Evolutionary conservation across 1,284 basidiomycete genomes (phyloP), one percentile per base, ranked within the genome.

Genomic region (Marasmius oreades): DNA sequence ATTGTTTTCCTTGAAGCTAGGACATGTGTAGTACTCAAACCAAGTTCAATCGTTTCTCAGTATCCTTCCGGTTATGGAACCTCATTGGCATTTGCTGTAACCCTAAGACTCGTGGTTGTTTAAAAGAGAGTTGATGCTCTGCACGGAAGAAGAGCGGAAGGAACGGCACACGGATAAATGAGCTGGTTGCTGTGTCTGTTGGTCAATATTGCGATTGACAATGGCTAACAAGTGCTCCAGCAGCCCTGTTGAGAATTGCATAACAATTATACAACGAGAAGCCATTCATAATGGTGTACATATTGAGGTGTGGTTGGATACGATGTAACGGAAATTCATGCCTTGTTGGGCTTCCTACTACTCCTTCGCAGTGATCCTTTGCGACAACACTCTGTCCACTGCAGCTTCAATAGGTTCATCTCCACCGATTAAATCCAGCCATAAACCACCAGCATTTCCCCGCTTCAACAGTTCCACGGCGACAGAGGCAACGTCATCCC

Each of bases 361-460:
- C 37, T 59, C 57, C 51, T 48, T 59, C 36, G 54, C 54, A n/a
- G 57, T 56, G 28, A 59, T 39, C 8, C 51, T 42, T 31, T 55
- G 53, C 7, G 39, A 43, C 14, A 54, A 51, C 18, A 59, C 60
- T 10, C 47, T 39, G 6, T 61, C 57, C 16, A 61, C 55, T 6
- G 57, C 79, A 44, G 77, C 70, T 52, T 76, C 70, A 51, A 89
- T 74, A 0, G 76, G 71, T 0, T 72, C 75, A 0, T 82, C 73
- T 0, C 86, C 87, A 31, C 83, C 80, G 48, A 85, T 77, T 18
- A 90, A 63, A 65, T 90, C 86, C 55, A 90, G 76, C 7, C 78
- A 82, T 16, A 88, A 72, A 0, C 85, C 85, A 11, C 77, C 78
- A 0, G 84, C 84, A 55, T 80, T 80, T 10, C 82, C 77, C 36